Evolutionary conservation across 2,329 filamentous ascomycete genomes (phyloP), one percentile per base, ranked within the genome.

Genomic region (Cladosporium sp.): DNA sequence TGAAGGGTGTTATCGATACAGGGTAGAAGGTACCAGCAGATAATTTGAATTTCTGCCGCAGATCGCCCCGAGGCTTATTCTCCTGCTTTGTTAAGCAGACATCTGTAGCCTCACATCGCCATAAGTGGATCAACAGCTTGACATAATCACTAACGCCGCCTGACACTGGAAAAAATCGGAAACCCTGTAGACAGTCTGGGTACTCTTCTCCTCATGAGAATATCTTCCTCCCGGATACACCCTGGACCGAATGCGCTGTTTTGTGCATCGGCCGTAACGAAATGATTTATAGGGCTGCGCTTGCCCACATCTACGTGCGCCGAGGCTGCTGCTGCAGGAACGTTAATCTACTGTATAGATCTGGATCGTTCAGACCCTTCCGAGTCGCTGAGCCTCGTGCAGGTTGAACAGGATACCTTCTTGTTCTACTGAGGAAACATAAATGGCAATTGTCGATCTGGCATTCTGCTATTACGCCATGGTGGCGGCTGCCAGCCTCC

Each of bases 1-100:
- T 57, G 55, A 40, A 40, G 31, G 55, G 33, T 26, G 31, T 57
- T 57, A 57, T 57, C 55, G 55, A 55, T 55, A 46, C 40, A 46
- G 40, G n/a, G 23, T 53, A 26, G 49, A 53, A 53, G 49, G 49
- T 29, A 53, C 49, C 23, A 29, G 49, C 40, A 21, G n/a, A 46
- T 46, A 53, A 53, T 53, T 53, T 28, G 23, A 28, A 53, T 53
- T 53, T 56, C 29, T 56, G 26, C 26, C 16, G 29, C 29, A 29
- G 26, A 21, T 21, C 52, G 26, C 52, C 12, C 52, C 52, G 52
- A 56, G 52, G 29, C 40, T 46, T 23, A 46, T 46, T 46, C 40
- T 46, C 49, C 29, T 53, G 49, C 49, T 56, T 56, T 31, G 26
- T n/a, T 56, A 56, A 56, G 52, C 52, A 56, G 52, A 40, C 35